phyloP scores from a whole-genome alignment of 306 rosid species.

The Albizia julibrissin region DNA sequence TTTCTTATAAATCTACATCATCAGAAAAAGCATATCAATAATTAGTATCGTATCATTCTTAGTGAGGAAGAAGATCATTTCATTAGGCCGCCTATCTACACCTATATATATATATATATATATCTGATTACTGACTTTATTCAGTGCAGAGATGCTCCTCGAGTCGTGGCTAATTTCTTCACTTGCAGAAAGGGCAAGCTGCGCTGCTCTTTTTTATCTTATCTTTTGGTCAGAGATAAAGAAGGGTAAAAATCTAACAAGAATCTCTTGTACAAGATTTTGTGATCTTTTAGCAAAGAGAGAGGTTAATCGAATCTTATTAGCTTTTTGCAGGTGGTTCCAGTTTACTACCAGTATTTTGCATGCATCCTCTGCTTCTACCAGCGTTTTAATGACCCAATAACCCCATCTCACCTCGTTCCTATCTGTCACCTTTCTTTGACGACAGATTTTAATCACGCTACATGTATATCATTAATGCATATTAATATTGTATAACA shows the following conservation, averaged over 20 bases:
- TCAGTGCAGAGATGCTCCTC: background rate
- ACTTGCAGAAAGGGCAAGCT: constrained; percentile 24
- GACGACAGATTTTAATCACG: background rate
- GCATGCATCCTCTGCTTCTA: background rate
- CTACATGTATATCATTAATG: background rate
- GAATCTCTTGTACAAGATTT: constrained; percentile 29
- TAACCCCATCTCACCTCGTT: background rate
- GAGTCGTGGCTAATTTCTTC: background rate
- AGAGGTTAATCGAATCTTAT: background rate
- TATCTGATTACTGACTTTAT: background rate
- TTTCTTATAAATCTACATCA: constrained; percentile 4
- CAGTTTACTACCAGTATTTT: background rate
- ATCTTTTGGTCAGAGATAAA: constrained; percentile 34
- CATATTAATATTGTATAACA: background rate
- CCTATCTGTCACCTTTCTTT: background rate
- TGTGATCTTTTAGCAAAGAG: constrained; percentile 27
- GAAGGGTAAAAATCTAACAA: constrained; percentile 25
- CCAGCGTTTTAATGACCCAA: background rate
- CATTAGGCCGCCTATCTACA: background rate
- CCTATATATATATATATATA: background rate
- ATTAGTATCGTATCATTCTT: background rate
- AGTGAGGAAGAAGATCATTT: background rate
- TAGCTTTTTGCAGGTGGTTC: constrained; percentile 23
- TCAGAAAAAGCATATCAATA: background rate
- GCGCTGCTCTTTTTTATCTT: constrained; percentile 25